A percentile compares a stretch with the other conserved stretches of the same genome.
phyloP scores from a whole-genome alignment of 306 rosid genomes.

The Lotus japonicus region DNA sequence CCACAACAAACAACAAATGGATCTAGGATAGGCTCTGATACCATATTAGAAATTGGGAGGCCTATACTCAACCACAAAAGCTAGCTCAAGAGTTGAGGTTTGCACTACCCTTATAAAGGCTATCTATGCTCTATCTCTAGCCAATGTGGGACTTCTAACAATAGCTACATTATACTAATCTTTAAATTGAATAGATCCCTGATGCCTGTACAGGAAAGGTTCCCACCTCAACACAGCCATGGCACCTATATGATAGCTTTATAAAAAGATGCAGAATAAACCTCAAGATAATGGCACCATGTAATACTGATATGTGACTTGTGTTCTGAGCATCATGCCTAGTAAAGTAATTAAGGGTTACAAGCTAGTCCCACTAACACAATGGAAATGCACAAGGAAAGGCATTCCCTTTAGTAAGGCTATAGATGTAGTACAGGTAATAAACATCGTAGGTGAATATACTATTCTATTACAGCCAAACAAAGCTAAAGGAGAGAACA shows the following conservation, averaged over 20 bases:
- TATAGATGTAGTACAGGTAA: neutral
- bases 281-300: neutral
- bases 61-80: too few relatives aligned
- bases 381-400: conserved; percentile 13
- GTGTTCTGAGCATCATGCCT: neutral
- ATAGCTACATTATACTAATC: neutral
- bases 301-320: neutral
- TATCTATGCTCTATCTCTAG: too few relatives aligned
- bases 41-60: too few relatives aligned
- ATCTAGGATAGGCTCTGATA: too few relatives aligned
- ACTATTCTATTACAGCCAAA: neutral
- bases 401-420: neutral
- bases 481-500: conserved; percentile 26
- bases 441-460: neutral
- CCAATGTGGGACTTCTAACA: too few relatives aligned
- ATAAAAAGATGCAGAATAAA: neutral
- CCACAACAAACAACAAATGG: too few relatives aligned
- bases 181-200: neutral
- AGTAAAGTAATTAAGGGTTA: neutral
- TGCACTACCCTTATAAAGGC: too few relatives aligned
- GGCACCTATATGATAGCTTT: neutral
- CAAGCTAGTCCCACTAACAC: neutral
- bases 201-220: neutral
- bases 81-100: too few relatives aligned
- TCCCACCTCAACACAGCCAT: neutral